These are phyloP conservation scores for Neofusicoccum kwambonambiense DNA, from an alignment of 2,329 filamentous ascomycete genomes.

Conservation along the genomic window DNA sequence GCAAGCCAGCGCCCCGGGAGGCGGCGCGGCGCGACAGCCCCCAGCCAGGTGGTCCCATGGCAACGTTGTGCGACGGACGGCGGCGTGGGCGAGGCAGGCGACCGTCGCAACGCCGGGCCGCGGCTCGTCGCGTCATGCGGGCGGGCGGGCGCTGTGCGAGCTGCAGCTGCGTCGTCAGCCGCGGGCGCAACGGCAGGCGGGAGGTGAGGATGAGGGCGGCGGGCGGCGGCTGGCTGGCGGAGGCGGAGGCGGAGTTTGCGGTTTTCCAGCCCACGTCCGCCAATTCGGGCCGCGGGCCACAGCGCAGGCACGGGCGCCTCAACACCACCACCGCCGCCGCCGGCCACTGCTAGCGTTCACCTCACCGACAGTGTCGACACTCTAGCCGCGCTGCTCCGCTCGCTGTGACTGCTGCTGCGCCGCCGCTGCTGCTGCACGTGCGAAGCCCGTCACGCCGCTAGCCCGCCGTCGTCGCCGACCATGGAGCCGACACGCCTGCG, in stretches of 20 bases:
- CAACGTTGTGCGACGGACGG: not conserved
- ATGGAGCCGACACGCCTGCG: not conserved
- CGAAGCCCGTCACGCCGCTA: not conserved
- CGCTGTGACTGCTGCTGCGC: not conserved
- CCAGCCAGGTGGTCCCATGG: not conserved
- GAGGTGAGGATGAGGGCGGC: not conserved
- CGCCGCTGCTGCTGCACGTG: not conserved
- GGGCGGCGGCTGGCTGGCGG: not conserved
- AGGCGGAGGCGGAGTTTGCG: too few species aligned
- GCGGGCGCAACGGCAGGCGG: not conserved
- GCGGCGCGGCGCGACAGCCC: not conserved
- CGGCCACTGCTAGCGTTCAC: not conserved
- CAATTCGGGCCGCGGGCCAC: not conserved
- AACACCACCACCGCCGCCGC: not conserved
- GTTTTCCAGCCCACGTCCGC: not conserved
- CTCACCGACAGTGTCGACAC: not conserved
- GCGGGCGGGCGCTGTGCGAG: not conserved
- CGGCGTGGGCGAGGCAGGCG: not conserved
- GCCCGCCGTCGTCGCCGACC: not conserved
- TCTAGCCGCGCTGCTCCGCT: not conserved
- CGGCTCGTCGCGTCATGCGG: not conserved
- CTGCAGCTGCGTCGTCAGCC: not conserved
- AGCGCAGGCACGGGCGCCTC: not conserved
- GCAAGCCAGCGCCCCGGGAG: constrained; percentile 3
- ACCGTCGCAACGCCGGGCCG: not conserved